Conservation (phyloP, 2,329 filamentous ascomycete species). For the Colletotrichum endophyticum region DNA sequence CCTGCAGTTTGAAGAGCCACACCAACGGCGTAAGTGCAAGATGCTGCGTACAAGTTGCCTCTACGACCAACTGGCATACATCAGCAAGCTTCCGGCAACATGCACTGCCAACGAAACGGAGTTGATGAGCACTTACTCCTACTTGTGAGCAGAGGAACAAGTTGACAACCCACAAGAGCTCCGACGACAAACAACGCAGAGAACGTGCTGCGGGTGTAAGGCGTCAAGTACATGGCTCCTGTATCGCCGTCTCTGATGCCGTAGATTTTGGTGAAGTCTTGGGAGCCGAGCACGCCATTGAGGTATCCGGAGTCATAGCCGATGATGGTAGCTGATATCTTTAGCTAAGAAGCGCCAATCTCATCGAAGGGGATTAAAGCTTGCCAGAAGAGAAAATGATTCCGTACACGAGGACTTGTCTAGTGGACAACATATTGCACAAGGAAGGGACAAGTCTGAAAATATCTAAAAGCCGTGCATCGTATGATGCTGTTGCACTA, state of each 20-base stretch:
- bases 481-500: background rate
- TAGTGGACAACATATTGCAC: background rate
- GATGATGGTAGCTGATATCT: background rate
- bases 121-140: background rate
- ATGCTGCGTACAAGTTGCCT: background rate
- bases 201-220: background rate
- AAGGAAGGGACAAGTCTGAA: background rate
- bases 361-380: accelerated
- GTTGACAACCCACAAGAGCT: background rate
- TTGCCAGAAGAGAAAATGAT: background rate
- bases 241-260: background rate
- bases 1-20: background rate
- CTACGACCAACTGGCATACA: background rate
- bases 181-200: background rate
- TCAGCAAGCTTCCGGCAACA: background rate
- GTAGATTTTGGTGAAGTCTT: background rate
- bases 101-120: background rate
- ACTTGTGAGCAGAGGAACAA: background rate
- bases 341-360: no score
- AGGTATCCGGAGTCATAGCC: background rate
- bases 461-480: background rate
- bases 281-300: background rate
- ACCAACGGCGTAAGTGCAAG: background rate
- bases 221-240: background rate
- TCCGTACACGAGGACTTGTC: background rate